Base-by-base conservation (phyloP, 257 asterid genomes). In the Linderniella brevidens region DNA sequence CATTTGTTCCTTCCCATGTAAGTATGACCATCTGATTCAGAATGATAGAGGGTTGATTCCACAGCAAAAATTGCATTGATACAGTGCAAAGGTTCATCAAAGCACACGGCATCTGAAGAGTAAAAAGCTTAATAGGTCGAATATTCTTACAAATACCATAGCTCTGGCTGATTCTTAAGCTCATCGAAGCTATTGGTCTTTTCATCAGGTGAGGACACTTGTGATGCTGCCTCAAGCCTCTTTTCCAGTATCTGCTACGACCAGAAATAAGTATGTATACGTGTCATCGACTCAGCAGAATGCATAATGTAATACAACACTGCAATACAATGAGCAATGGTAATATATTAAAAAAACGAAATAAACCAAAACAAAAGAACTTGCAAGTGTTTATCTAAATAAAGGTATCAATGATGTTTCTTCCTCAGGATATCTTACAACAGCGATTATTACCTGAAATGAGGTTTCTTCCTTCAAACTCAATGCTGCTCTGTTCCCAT, bases 61-160 rank as follows among this genome's bases (percentile, higher is more conserved):
- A 39, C 15, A 39, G 13, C 43, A 39, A 39, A 9, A 13, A 39
- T 39, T 25, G 32, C 32, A 39, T 39, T 39, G 13, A 11, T 11
- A 37, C 40, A 37, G 40, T 6, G 13, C 15, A 38, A 51, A 42
- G 54, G 29, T 48, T 37, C 4, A 57, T 42, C 11, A 19, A 15
- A 50, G 46, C 3, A 39, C 9, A 39, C 15, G 11, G 13, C 43
- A 39, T 10, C 9, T 1, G 3, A 39, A 43, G 19, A 46, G 14
- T 11, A 46, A 13, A 17, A 17, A 46, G 13, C 17, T 13, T 8
- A 51, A 56, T 56, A 49, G 70, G 71, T 51, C 39, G 59, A 74
- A 43, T 49, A 63, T 66, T 82, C 94, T 82, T 86, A 86, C 97
- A 63, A 72, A 70, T 79, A 71, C 78, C 86, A 77, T 51, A 70